Evolutionary conservation across 208 protist genomes (phyloP), one percentile per base, ranked within the genome.

Genomic region (Leishmania tarentolae): DNA sequence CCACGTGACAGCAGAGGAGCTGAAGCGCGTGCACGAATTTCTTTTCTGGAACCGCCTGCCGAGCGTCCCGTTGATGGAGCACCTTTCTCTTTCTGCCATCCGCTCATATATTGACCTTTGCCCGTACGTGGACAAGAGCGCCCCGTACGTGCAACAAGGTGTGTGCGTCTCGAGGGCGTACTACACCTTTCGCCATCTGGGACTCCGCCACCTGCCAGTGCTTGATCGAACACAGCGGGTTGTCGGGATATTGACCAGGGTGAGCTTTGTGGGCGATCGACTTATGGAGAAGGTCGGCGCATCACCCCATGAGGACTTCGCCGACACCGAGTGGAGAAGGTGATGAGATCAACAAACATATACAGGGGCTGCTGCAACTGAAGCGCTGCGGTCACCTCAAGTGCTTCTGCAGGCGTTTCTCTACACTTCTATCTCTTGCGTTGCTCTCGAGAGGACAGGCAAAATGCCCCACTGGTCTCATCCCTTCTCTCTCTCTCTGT

Each of bases 141-240:
- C 92, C 0, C 90, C 87, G 80, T 94, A 88, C 71, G 88, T 95
- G 46, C 86, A 85, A 8, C 85, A 91, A 24, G 88, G 88, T 53
- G 86, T 89, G 70, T 89, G 91, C n/a, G 87, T 96, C 37, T 91
- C 90, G 40, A 84, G 89, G 15, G 86, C 90, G 15, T 95, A 95
- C 81, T 87, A 85, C 72, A 83, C 96, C 37, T 97, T 97, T 70
- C 86, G 92, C 21, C 88, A 88, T 59, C 80, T 97, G 53, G 93
- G 91, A 2, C 87, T 98, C 68, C 90, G 95, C 31, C 95, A 97
- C 68, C 79, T 98, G 53, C 87, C 92, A 19, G 92, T 98, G 75
- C 83, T 96, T 21, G 82, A 95, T 79, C 66, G 81, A n/a, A 78
- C 79, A n/a, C 46, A 91, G 70, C 81, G 75, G 61, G 88, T 98